Conservation (phyloP, 2,329 filamentous ascomycete species). For the Drechslerella dactyloides region DNA sequence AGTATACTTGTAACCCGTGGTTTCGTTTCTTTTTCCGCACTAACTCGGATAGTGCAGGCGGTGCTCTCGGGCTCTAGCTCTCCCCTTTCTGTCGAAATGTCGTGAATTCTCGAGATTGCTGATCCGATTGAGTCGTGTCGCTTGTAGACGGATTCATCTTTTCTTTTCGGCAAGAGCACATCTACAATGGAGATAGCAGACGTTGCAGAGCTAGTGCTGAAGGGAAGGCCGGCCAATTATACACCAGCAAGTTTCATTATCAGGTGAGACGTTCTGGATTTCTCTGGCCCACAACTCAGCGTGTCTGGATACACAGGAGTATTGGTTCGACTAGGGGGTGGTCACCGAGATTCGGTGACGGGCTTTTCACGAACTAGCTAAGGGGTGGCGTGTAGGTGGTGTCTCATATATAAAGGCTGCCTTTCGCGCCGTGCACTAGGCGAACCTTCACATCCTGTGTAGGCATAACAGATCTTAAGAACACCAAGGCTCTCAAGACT, state of each 20-base stretch:
- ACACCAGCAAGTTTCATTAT: conserved; percentile 49
- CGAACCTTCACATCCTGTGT: conserved; percentile 22
- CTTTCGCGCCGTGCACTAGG: conserved; percentile 27
- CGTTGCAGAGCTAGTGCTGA: conserved; percentile 13
- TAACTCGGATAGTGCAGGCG: conserved; percentile 38
- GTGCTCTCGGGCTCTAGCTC: not conserved
- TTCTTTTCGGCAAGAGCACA: conserved; percentile 42
- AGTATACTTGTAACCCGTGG: no score
- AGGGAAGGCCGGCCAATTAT: conserved; percentile 38
- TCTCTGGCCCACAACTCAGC: conserved; percentile 44
- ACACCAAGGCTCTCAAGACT: conserved; percentile 34
- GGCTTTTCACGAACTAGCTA: conserved; percentile 46
- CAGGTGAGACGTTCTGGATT: conserved; percentile 45
- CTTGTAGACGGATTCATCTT: conserved; percentile 10
- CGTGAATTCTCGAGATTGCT: conserved; percentile 25
- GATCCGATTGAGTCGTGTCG: conserved; percentile 16
- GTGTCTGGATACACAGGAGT: conserved; percentile 14
- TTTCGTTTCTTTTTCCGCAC: conserved; percentile 9
- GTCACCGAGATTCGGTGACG: conserved; percentile 40
- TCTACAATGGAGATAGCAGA: conserved; percentile 23
- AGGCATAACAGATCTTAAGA: conserved; percentile 43
- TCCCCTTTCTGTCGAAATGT: not conserved
- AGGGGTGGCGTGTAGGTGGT: conserved; percentile 13
- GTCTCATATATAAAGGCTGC: conserved; percentile 38
- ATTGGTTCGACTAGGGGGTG: conserved; percentile 35